These are phyloP conservation scores for Calamus simplicifolius DNA, from an alignment of 176 grass and related monocot species.

Conservation along the genomic window DNA sequence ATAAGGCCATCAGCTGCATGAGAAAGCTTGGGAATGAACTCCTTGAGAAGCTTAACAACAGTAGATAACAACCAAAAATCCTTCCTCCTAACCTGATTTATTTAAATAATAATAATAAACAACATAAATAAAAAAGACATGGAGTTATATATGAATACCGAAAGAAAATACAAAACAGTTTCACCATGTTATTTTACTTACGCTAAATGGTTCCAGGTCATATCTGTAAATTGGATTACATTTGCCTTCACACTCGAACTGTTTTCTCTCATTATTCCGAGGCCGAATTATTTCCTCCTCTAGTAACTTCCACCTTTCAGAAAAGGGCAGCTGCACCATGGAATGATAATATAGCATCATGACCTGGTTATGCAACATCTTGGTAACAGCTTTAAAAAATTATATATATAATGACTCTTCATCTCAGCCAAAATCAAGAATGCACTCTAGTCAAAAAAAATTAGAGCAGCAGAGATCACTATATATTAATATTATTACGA, in stretches of 20 bases:
- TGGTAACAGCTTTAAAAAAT: too few species aligned
- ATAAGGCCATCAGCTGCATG: conserved; percentile 98
- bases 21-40: conserved; percentile 86
- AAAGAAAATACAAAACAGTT: conserved; percentile 19
- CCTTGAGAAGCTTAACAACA: conserved; percentile 62
- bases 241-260: conserved; percentile 76
- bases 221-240: conserved; percentile 79
- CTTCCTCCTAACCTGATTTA: conserved; percentile 78
- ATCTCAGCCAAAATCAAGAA: too few species aligned
- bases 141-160: neutral
- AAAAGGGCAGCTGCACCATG: conserved; percentile 68
- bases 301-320: conserved; percentile 92
- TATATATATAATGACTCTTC: too few species aligned
- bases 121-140: conserved; percentile 1
- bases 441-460: too few species aligned
- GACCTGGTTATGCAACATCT: too few species aligned
- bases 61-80: conserved; percentile 95
- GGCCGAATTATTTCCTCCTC: conserved; percentile 90
- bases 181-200: conserved; percentile 12
- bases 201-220: conserved; percentile 95
- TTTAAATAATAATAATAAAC: conserved; percentile 10
- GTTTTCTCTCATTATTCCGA: conserved; percentile 56
- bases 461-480: too few species aligned
- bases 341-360: conserved; percentile 2
- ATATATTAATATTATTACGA: too few species aligned